Evolutionary conservation across 345 rosid species (phyloP).

Genomic region (Trapa incisa): DNA sequence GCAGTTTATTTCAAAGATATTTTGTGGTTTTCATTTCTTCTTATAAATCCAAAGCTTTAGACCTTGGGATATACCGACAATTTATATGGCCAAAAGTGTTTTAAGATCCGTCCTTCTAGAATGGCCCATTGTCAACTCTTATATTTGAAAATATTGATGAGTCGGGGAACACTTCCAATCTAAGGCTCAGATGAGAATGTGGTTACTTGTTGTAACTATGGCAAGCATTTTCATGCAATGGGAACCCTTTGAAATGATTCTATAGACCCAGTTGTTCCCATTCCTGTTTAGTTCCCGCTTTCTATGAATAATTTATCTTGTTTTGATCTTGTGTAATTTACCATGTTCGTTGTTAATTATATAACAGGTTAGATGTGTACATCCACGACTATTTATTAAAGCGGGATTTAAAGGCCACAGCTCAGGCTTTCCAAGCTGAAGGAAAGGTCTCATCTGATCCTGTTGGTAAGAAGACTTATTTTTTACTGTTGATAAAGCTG

Average conservation of each 20-base stretch:
- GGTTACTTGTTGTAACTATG: background rate
- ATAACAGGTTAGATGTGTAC: slow-evolving; percentile 85
- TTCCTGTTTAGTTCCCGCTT: background rate
- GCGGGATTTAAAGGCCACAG: slow-evolving; percentile 89
- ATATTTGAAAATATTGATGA: background rate
- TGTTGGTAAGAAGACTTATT: slow-evolving; percentile 45
- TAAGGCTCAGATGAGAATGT: background rate
- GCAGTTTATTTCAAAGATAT: background rate
- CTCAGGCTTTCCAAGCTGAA: slow-evolving; percentile 96
- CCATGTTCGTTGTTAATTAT: background rate
- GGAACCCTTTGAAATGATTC: background rate
- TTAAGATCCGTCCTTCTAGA: background rate
- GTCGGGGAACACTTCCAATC: background rate
- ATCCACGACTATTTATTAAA: slow-evolving; percentile 93
- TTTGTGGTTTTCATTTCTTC: background rate
- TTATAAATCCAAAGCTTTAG: background rate
- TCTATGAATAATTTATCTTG: background rate
- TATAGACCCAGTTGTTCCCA: background rate
- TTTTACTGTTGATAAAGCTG: background rate
- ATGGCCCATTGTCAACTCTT: background rate
- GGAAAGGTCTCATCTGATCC: slow-evolving; percentile 98
- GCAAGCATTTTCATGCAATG: background rate
- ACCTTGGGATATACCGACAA: background rate
- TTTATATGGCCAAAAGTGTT: background rate
- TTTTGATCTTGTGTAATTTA: background rate